A percentile compares a stretch with the other conserved stretches of the same genome.
phyloP scores from a whole-genome alignment of 2,329 filamentous ascomycete species.

The Paecilomyces sp. region DNA sequence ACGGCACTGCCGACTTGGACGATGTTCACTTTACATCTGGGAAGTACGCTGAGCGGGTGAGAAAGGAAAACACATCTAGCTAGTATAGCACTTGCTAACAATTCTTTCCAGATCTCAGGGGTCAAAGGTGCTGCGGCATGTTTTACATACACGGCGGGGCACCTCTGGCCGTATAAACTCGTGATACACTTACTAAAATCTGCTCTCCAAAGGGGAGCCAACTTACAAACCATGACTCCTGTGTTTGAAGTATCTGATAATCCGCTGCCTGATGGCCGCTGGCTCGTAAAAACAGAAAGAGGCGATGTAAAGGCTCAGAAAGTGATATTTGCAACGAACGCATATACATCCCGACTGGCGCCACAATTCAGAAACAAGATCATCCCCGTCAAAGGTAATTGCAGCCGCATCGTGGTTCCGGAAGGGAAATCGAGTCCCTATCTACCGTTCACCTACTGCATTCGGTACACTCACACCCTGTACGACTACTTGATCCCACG shows the following conservation, averaged over 20 bases:
- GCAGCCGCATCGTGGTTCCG: conserved; percentile 24
- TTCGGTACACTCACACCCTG: conserved; percentile 45
- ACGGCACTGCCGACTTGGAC: not conserved
- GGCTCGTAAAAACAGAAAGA: conserved; percentile 60
- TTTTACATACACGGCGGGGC: conserved; percentile 24
- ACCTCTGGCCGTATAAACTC: conserved; percentile 67
- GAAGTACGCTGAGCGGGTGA: not conserved
- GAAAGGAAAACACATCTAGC: not conserved
- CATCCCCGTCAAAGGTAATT: conserved; percentile 62
- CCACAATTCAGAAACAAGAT: conserved; percentile 64
- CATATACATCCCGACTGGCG: conserved; percentile 69
- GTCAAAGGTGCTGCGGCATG: conserved; percentile 31
- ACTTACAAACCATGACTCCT: conserved; percentile 48
- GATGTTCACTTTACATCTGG: not conserved
- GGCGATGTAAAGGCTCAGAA: conserved; percentile 57
- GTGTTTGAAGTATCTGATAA: conserved; percentile 25
- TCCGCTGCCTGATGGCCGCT: conserved; percentile 29
- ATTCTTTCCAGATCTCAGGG: conserved; percentile 16
- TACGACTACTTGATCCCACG: conserved; percentile 48
- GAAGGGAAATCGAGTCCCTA: conserved; percentile 14
- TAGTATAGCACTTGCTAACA: not conserved
- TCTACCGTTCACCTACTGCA: conserved; percentile 49
- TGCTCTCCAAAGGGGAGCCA: conserved; percentile 38
- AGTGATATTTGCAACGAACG: conserved; percentile 76
- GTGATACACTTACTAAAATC: conserved; percentile 66